Evolutionary conservation across 108 stramenopile genomes (phyloP).

Genomic region (Licmophora abbreviata): DNA sequence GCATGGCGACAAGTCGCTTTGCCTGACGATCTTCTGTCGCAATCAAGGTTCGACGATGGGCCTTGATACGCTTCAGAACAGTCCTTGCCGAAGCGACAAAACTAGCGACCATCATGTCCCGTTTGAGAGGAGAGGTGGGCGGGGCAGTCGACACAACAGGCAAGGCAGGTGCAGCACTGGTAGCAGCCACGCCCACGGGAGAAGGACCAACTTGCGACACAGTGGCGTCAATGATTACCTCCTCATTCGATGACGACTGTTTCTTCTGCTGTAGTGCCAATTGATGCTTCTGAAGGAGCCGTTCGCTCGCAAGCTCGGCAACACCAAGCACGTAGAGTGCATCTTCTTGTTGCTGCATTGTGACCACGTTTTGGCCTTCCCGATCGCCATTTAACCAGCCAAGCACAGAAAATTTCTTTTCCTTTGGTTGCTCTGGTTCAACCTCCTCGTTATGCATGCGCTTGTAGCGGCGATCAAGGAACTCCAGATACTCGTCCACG

Average conservation of each 20-base stretch:
- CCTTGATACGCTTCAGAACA: slow-evolving; percentile 5
- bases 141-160: not conserved
- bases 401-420: slow-evolving; percentile 1
- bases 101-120: not conserved
- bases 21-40: slow-evolving; percentile 11
- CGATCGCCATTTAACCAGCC: slow-evolving; percentile 11
- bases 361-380: not conserved
- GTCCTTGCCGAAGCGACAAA: not conserved
- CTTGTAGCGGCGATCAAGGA: slow-evolving; percentile 30
- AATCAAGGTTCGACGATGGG: slow-evolving; percentile 11
- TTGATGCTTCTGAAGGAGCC: slow-evolving; percentile 35
- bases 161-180: slow-evolving; percentile 1
- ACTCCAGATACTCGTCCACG: slow-evolving; percentile 43
- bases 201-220: not conserved
- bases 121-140: not conserved
- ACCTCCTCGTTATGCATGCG: slow-evolving; percentile 23
- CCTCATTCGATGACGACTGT: not conserved
- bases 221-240: not conserved
- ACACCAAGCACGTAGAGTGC: slow-evolving; percentile 39
- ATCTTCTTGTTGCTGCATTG: slow-evolving; percentile 14
- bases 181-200: slow-evolving; percentile 1
- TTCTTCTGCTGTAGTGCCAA: not conserved
- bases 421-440: not conserved
- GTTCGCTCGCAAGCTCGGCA: slow-evolving; percentile 27
- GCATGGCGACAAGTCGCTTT: not conserved